Evolutionary conservation across 441 rosid species (phyloP).

Genomic region (Gossypium trilobum): DNA sequence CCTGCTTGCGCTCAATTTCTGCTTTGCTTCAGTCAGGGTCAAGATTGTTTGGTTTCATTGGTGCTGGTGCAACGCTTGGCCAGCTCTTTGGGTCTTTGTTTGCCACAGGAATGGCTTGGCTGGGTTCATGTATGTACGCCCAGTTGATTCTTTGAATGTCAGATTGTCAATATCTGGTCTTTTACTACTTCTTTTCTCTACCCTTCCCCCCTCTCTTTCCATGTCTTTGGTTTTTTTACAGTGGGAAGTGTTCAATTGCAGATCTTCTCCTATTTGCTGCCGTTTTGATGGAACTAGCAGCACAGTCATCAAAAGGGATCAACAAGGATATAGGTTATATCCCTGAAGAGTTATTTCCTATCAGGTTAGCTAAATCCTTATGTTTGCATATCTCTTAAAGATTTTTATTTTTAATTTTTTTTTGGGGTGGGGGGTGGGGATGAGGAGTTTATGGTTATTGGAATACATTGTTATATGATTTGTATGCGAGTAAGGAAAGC

Average conservation of each 20-base stretch:
- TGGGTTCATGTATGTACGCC: conserved; percentile 70
- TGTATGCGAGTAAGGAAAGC: background rate
- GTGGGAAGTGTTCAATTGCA: conserved; percentile 24
- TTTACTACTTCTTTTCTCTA: background rate
- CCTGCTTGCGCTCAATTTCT: conserved; percentile 24
- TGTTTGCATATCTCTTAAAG: background rate
- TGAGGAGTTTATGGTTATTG: background rate
- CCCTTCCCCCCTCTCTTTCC: background rate
- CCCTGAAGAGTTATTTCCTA: conserved; percentile 64
- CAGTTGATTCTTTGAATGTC: conserved; percentile 9
- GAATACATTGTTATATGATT: background rate
- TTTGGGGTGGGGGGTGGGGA: background rate
- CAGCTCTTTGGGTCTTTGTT: conserved; percentile 89
- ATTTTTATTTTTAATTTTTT: background rate
- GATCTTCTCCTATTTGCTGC: conserved; percentile 81
- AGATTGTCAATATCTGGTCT: conserved; percentile 7
- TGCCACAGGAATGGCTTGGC: conserved; percentile 76
- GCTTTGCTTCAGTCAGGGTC: conserved; percentile 77
- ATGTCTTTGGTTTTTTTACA: background rate
- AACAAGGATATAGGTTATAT: conserved; percentile 35
- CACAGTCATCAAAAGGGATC: conserved; percentile 75
- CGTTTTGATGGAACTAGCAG: conserved; percentile 80
- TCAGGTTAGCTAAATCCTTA: conserved; percentile 37
- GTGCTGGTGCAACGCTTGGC: conserved; percentile 95
- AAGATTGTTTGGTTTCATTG: conserved; percentile 87